A percentile compares a stretch with the other conserved stretches of the same genome.
Evolutionary conservation across 2,329 filamentous ascomycete species (phyloP).

Genomic region (Cladophialophora psammophila): DNA sequence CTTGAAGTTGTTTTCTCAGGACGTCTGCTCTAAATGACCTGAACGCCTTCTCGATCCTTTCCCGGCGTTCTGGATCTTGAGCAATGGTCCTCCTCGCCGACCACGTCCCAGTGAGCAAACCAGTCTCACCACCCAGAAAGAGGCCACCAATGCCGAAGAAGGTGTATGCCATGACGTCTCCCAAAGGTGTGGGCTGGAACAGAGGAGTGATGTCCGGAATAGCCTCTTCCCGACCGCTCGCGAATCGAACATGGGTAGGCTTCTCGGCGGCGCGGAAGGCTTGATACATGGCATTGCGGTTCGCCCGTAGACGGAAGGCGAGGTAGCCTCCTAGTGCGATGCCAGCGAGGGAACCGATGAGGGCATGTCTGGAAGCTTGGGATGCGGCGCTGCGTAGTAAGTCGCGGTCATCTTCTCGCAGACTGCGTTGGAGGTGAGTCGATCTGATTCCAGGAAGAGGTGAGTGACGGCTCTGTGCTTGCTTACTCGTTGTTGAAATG

Average conservation of each 20-base stretch:
- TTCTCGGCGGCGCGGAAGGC: conserved; percentile 68
- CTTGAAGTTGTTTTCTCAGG: conserved; percentile 65
- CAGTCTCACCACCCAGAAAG: conserved; percentile 69
- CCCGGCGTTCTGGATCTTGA: conserved; percentile 60
- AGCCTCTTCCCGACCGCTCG: conserved; percentile 65
- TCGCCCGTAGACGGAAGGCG: conserved; percentile 64
- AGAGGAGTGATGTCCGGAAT: conserved; percentile 68
- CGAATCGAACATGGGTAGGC: conserved; percentile 68
- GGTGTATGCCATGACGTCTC: conserved; percentile 69
- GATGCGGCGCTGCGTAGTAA: conserved; percentile 62
- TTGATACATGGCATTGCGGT: conserved; percentile 66
- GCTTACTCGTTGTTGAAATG: conserved; percentile 64
- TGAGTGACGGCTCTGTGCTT: not conserved
- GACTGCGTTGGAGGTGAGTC: conserved; percentile 45
- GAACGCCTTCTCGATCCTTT: conserved; percentile 69
- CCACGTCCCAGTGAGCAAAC: conserved; percentile 64
- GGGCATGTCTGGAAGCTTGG: conserved; percentile 63
- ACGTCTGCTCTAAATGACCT: conserved; percentile 68
- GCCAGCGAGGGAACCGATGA: conserved; percentile 66
- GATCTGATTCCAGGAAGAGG: conserved; percentile 18
- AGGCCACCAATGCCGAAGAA: conserved; percentile 68
- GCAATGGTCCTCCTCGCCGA: conserved; percentile 62
- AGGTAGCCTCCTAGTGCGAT: conserved; percentile 66
- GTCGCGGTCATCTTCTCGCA: conserved; percentile 66
- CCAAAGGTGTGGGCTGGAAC: conserved; percentile 63